A percentile compares a stretch with the other conserved stretches of the same genome.
Evolutionary conservation across 116 monocot species (phyloP).

Genomic region (Phalaenopsis hybrid): DNA sequence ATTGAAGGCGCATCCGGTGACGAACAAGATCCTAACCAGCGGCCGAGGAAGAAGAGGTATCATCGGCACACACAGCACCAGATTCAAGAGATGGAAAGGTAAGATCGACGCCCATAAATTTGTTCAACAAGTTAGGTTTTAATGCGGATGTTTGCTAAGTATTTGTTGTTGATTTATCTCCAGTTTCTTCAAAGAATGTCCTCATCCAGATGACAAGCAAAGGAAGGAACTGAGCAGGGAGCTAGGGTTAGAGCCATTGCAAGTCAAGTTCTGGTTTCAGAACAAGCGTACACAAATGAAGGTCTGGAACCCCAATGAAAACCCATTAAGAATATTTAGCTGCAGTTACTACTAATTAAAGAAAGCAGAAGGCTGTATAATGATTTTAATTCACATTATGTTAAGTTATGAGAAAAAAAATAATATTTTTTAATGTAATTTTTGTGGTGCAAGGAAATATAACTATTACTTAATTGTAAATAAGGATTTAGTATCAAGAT

Average conservation of each 20-base stretch:
- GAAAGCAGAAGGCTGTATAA: too few relatives aligned
- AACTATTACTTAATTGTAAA: too few relatives aligned
- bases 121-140: background rate
- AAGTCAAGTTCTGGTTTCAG: conserved; percentile 99
- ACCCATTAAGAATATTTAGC: too few relatives aligned
- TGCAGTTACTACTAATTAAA: too few relatives aligned
- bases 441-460: too few relatives aligned
- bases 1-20: conserved; percentile 69
- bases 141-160: background rate
- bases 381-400: too few relatives aligned
- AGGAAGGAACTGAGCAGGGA: conserved; percentile 88
- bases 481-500: too few relatives aligned
- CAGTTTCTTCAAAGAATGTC: conserved; percentile 97
- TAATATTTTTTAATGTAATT: too few relatives aligned
- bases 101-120: conserved; percentile 6
- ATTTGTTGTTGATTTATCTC: background rate
- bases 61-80: conserved; percentile 97
- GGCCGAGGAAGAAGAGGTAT: conserved; percentile 70
- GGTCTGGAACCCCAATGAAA: conserved; percentile 19
- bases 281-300: conserved; percentile 99
- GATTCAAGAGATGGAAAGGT: conserved; percentile 94
- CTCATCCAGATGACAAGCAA: conserved; percentile 98
- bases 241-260: conserved; percentile 76
- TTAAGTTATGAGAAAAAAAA: too few relatives aligned
- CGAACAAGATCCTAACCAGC: conserved; percentile 46